Evolutionary conservation across 805 yeast species (phyloP).

Genomic region (Metschnikowia arizonensis): DNA sequence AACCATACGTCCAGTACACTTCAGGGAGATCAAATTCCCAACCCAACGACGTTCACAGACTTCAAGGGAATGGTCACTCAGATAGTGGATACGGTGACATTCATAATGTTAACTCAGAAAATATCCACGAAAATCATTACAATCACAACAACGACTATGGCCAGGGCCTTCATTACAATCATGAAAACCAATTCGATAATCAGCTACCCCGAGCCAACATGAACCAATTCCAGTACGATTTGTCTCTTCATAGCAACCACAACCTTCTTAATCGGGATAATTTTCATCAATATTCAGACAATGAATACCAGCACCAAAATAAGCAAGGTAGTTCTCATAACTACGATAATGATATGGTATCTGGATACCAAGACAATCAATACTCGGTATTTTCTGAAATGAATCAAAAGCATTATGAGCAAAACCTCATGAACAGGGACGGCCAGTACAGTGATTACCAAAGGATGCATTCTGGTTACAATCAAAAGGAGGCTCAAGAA

Average conservation of each 20-base stretch:
- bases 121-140: background rate
- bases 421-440: background rate
- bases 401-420: conserved; percentile 1
- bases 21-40: background rate
- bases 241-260: background rate
- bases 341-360: background rate
- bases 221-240: background rate
- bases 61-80: background rate
- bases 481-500: conserved; percentile 1
- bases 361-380: background rate
- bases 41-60: background rate
- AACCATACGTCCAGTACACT: background rate
- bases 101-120: background rate
- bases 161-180: background rate
- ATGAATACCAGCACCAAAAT: conserved; percentile 2
- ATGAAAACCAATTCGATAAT: background rate
- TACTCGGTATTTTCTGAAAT: background rate
- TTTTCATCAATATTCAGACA: background rate
- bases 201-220: conserved; percentile 1
- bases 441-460: conserved; percentile 1
- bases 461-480: background rate
- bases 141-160: background rate
- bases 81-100: background rate
- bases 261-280: background rate
- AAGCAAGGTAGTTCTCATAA: background rate